Base-by-base conservation (phyloP, 1,284 basidiomycete genomes). In the Pyrrhoderma noxium region DNA sequence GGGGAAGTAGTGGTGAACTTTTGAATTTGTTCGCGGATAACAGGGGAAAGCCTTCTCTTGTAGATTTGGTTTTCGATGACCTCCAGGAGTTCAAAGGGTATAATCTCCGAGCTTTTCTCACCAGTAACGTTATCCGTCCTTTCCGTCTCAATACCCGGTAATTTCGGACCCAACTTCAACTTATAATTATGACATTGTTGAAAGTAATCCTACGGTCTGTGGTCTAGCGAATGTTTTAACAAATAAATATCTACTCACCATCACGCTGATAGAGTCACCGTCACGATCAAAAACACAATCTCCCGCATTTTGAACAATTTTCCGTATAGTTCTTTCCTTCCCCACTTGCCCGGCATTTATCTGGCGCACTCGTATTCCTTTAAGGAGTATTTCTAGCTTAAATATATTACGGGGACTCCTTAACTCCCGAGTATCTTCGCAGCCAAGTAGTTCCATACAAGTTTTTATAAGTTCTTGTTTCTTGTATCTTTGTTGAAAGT, bases 131-230 rank as follows among this genome's bases (percentile, higher is more conserved):
- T 41, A n/a, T 40, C 43, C 16, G 11, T 45, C 23, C 39, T 49
- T 41, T 34, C 19, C 21, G 25, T 58, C 58, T 45, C 57, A 49
- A n/a, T 61, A 55, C 35, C 60, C 59, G 3, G 57, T 51, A 18
- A 59, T 19, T 14, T 56, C 27, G 3, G 61, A 60, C 35, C 44
- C 27, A 31, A 56, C 14, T 51, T 41, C 9, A 63, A 40, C 8
- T 23, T 37, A n/a, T 47, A 54, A 39, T 49, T 51, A 37, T 59
- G 57, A 8, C 51, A 51, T 1, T 40, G n/a, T 9, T 47, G 48
- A 43, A 70, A 71, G 52, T 72, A 67, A 3, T 64, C 56, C 68
- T 70, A 39, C n/a, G n/a, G n/a, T n/a, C n/a, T n/a, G n/a, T n/a
- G n/a, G n/a, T n/a, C n/a, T n/a, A n/a, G n/a, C n/a, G n/a, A n/a